phyloP scores from a whole-genome alignment of 345 rosid genomes.

The Gossypium herbaceum region DNA sequence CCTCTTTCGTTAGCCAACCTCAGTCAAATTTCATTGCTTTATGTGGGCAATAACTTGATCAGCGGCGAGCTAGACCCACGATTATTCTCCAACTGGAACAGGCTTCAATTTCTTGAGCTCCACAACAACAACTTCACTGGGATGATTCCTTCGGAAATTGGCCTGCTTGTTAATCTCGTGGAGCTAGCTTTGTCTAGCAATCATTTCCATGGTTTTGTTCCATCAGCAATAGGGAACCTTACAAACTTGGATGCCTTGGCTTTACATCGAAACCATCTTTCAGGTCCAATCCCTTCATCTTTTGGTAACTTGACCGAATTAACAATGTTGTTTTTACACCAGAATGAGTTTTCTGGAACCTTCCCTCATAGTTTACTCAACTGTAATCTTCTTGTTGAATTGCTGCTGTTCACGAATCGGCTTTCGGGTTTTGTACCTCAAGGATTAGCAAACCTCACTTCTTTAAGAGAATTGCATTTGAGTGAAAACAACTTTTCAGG shows the following conservation, averaged over 20 bases:
- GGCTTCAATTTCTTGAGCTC: neutral
- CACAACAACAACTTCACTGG: neutral
- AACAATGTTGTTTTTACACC: conserved; percentile 12
- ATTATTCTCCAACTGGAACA: neutral
- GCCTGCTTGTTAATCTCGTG: conserved; percentile 10
- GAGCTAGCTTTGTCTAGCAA: neutral
- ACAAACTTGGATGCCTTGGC: neutral
- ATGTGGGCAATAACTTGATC: conserved; percentile 9
- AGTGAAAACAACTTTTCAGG: conserved; percentile 21
- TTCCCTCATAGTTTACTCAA: conserved; percentile 12
- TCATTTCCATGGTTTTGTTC: neutral
- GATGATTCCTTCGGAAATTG: conserved; percentile 13
- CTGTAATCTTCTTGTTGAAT: neutral
- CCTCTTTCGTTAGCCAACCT: conserved; percentile 12
- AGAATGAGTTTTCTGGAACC: conserved; percentile 20
- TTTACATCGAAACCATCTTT: conserved; percentile 8
- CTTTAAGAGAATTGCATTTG: conserved; percentile 7
- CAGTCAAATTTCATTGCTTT: conserved; percentile 7
- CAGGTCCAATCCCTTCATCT: conserved; percentile 16
- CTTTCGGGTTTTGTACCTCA: conserved; percentile 2
- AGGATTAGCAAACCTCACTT: conserved; percentile 16
- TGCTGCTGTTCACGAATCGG: neutral
- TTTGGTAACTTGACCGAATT: conserved; percentile 12
- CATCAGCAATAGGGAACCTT: conserved; percentile 19
- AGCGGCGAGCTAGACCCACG: neutral